These are phyloP conservation scores for Vinca minor DNA, from an alignment of 257 asterid species.

Conservation along the genomic window DNA sequence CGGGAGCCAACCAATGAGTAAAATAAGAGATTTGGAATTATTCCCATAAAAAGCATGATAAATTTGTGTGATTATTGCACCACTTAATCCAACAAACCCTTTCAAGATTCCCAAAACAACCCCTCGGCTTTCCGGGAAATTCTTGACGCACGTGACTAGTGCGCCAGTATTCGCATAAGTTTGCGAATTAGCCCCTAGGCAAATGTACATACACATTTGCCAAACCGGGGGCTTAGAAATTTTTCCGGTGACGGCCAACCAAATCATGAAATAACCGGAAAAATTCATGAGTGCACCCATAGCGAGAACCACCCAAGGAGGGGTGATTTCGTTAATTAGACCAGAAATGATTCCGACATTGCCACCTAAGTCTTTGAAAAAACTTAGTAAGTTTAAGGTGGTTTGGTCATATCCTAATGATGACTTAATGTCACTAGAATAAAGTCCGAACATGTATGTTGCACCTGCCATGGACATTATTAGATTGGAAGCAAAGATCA, in stretches of 20 bases:
- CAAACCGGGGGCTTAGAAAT: conserved; percentile 38
- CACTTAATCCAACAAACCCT: conserved; percentile 63
- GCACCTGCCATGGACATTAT: conserved; percentile 62
- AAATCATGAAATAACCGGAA: conserved; percentile 58
- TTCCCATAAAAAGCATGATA: conserved; percentile 43
- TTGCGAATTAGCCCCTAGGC: conserved; percentile 57
- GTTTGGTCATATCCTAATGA: conserved; percentile 57
- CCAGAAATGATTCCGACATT: conserved; percentile 54
- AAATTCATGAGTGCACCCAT: conserved; percentile 49
- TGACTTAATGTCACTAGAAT: conserved; percentile 41
- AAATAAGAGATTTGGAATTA: conserved; percentile 30
- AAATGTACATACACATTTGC: conserved; percentile 61
- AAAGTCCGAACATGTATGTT: conserved; percentile 56
- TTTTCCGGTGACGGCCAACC: conserved; percentile 41
- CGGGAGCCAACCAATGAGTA: conserved; percentile 57
- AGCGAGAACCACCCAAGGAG: conserved; percentile 57
- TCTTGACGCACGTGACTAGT: conserved; percentile 54
- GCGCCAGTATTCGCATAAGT: conserved; percentile 56
- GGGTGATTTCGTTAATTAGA: conserved; percentile 41
- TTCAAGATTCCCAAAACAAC: conserved; percentile 40
- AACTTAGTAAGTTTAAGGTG: conserved; percentile 44
- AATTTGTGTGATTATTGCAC: conserved; percentile 54
- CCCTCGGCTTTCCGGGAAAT: conserved; percentile 60
- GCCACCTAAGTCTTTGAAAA: conserved; percentile 56
- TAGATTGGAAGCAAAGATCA: conserved; percentile 43